These are phyloP conservation scores for Guyanaporus albipodus DNA, from an alignment of 768 basidiomycete species.

Conservation along the genomic window DNA sequence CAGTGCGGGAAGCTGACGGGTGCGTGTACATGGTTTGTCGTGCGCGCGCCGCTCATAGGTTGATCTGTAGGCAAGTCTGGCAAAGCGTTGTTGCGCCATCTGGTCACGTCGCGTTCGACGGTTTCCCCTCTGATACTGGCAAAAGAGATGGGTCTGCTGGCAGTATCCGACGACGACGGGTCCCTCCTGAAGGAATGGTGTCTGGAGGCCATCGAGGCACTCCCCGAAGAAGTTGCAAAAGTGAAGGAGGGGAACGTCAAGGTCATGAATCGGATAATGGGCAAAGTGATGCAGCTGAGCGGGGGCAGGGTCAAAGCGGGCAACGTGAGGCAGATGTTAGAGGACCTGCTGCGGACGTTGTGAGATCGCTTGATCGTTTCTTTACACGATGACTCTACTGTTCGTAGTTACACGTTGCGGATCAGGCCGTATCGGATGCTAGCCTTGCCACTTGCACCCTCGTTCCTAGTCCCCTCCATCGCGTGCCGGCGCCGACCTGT, in stretches of 20 bases:
- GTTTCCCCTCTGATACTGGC: conserved; percentile 44
- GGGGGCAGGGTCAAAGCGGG: conserved; percentile 76
- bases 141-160: conserved; percentile 44
- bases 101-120: conserved; percentile 46
- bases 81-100: conserved; percentile 68
- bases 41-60: neutral
- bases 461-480: conserved; percentile 81
- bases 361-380: neutral
- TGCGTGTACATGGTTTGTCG: conserved; percentile 24
- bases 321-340: conserved; percentile 47
- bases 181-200: conserved; percentile 53
- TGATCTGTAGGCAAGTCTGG: conserved; percentile 65
- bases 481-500: conserved; percentile 61
- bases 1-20: conserved; percentile 65
- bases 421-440: conserved; percentile 6
- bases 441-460: conserved; percentile 48
- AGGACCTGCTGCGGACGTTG: conserved; percentile 36
- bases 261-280: conserved; percentile 57
- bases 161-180: conserved; percentile 32
- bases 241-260: conserved; percentile 62
- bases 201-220: conserved; percentile 53
- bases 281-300: conserved; percentile 73
- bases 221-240: conserved; percentile 65
- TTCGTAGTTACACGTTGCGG: neutral
- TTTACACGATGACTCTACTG: conserved; percentile 1